Conservation (phyloP, 352 stramenopile species). For the Pythium guiyangense region DNA sequence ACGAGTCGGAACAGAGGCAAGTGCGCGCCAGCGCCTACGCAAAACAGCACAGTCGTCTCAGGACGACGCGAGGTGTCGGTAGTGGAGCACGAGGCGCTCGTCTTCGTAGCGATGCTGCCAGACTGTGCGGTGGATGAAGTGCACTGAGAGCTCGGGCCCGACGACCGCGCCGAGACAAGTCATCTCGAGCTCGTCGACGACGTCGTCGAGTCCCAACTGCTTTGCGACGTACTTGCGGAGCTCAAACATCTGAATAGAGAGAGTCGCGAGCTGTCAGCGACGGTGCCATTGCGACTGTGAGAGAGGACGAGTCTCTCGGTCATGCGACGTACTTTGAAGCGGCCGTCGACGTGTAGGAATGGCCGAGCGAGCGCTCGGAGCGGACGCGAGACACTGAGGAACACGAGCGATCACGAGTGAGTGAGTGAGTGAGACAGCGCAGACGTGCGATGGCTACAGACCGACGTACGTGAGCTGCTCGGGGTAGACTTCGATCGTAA, state of each 20-base stretch:
- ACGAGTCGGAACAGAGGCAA: not conserved
- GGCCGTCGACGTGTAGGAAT: constrained; percentile 58
- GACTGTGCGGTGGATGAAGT: constrained; percentile 64
- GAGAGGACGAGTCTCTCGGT: too few relatives aligned
- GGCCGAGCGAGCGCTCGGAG: constrained; percentile 33
- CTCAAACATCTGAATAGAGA: constrained; percentile 66
- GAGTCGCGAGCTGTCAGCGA: not conserved
- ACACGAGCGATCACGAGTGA: not conserved
- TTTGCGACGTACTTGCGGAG: constrained; percentile 43
- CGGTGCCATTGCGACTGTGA: too few relatives aligned
- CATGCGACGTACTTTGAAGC: constrained; percentile 37
- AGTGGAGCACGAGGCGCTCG: constrained; percentile 45
- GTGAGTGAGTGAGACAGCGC: not conserved
- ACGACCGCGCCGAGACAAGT: constrained; percentile 52
- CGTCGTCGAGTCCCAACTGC: constrained; percentile 24
- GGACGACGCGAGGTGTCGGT: constrained; percentile 27
- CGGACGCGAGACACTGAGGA: constrained; percentile 1
- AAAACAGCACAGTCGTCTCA: too few relatives aligned
- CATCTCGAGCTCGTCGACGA: constrained; percentile 38
- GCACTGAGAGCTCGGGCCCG: constrained; percentile 56
- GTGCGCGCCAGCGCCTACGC: too few relatives aligned
- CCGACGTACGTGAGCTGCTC: not conserved
- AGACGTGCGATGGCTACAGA: too few relatives aligned
- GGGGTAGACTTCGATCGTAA: constrained; percentile 9
- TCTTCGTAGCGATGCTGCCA: constrained; percentile 51